Evolutionary conservation across 139 green algal genomes (phyloP).

Genomic region (Chlorella vulgaris): DNA sequence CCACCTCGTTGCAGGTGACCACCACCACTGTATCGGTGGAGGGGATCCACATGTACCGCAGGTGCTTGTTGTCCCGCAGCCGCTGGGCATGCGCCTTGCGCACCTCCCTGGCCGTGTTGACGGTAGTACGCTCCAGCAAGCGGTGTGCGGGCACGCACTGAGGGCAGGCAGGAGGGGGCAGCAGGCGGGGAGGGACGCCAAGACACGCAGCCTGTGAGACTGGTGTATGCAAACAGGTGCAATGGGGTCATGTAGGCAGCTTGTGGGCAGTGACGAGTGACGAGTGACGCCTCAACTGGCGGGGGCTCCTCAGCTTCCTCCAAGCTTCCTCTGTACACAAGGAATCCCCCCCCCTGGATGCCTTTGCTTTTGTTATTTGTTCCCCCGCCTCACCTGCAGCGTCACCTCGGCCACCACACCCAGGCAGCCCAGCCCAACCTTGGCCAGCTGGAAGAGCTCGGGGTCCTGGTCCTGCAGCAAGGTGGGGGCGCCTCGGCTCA

Average conservation of each 20-base stretch:
- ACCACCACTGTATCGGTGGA: conserved; percentile 91
- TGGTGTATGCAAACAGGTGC: no score
- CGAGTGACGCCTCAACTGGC: no score
- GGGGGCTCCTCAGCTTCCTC: no score
- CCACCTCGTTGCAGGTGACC: conserved; percentile 47
- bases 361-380: no score
- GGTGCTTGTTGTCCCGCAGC: conserved; percentile 81
- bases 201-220: no score
- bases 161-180: not conserved
- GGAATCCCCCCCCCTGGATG: no score
- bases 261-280: no score
- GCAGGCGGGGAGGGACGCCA: not conserved
- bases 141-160: conserved; percentile 57
- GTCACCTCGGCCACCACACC: conserved; percentile 90
- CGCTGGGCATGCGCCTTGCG: conserved; percentile 71
- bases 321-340: no score
- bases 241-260: no score
- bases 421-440: conserved; percentile 84
- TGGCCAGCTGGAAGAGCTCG: conserved; percentile 81
- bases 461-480: conserved; percentile 56
- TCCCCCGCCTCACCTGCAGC: conserved; percentile 63
- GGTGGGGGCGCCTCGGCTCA: no score
- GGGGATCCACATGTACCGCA: conserved; percentile 98
- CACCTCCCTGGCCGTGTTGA: conserved; percentile 57
- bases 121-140: conserved; percentile 63